Base-by-base conservation (phyloP, 1,284 basidiomycete species). In the Volvariella volvacea region DNA sequence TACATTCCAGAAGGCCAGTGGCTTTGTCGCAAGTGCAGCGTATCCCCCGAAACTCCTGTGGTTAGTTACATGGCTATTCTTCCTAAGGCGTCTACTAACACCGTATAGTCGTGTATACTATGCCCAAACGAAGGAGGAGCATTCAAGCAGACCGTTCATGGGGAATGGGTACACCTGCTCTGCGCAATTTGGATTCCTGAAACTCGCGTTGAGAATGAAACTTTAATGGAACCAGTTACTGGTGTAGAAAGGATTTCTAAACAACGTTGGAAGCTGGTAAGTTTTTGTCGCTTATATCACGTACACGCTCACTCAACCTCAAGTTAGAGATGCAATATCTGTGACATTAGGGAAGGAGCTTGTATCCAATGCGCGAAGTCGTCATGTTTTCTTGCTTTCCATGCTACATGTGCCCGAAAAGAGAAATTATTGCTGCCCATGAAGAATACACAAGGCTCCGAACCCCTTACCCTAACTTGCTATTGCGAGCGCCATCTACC, bases 1-100 rank as follows among this genome's bases (percentile, higher is more conserved):
- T 99, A 99, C 60, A 98, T 99, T 50, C 96, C 96, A 0, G 96
- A 99, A 66, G 96, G 96, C 1, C 95, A 99, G 65, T 99, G 96
- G 96, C 78, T 99, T 22, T 99, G 96, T 63, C 74, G 96, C 44
- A 99, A 99, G 64, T 99, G 96, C 61, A 98, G 93, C 1, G 93
- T 99, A 15, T 96, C 92, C 1, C 96, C 96, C 0, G 95, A 97
- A 63, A 89, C 87, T 50, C 92, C 94, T 7, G 94, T 99, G 37
- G 92, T 93, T 60, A 55, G 87, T 67, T 28, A 17, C 17, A 16
- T 36, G 10, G 30, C 10, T 43, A 34, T 41, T 15, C 17, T 22
- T 43, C 44, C 12, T 39, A 15, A 42, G n/a, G n/a, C 40, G 48
- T 28, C 21, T 19, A 38, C 34, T 22, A 39, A 8, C 41, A 30